Conservation (phyloP, 164 flowering plant species). For the Annona squamosa region DNA sequence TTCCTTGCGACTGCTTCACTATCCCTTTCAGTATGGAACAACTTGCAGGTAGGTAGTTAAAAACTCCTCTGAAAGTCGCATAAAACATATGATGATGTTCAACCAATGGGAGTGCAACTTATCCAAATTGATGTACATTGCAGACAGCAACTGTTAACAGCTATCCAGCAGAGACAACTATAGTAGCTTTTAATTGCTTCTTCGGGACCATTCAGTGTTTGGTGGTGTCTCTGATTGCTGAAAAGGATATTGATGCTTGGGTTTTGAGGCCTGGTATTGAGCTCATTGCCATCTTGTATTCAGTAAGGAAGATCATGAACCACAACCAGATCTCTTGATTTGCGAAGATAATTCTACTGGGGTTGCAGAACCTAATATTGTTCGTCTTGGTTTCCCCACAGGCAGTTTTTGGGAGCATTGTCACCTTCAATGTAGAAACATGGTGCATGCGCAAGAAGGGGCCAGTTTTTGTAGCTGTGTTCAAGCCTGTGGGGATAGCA, state of each 20-base stretch:
- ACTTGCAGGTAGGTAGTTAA: constrained; percentile 24
- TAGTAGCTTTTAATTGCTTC: constrained; percentile 32
- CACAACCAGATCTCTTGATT: background rate
- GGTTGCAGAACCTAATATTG: background rate
- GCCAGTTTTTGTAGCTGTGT: constrained; percentile 44
- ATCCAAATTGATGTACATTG: background rate
- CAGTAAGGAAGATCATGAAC: constrained; percentile 26
- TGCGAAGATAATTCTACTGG: background rate
- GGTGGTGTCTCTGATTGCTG: constrained; percentile 19
- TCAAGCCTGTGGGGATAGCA: constrained; percentile 38
- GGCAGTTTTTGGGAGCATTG: constrained; percentile 32
- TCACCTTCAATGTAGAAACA: constrained; percentile 21
- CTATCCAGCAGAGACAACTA: constrained; percentile 23
- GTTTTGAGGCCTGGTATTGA: constrained; percentile 20
- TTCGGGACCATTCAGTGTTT: constrained; percentile 28
- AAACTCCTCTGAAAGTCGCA: background rate
- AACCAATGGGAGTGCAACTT: background rate
- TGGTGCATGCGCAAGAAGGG: constrained; percentile 47
- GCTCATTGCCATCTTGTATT: constrained; percentile 23
- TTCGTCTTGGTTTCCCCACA: background rate
- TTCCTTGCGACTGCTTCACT: constrained; percentile 9
- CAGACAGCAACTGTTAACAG: constrained; percentile 22
- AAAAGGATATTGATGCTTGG: constrained; percentile 34
- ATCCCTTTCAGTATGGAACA: constrained; percentile 20
- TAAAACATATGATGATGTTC: background rate